Evolutionary conservation across 1,139 yeast genomes (phyloP).

Genomic region (Tardiomyces blankii): DNA sequence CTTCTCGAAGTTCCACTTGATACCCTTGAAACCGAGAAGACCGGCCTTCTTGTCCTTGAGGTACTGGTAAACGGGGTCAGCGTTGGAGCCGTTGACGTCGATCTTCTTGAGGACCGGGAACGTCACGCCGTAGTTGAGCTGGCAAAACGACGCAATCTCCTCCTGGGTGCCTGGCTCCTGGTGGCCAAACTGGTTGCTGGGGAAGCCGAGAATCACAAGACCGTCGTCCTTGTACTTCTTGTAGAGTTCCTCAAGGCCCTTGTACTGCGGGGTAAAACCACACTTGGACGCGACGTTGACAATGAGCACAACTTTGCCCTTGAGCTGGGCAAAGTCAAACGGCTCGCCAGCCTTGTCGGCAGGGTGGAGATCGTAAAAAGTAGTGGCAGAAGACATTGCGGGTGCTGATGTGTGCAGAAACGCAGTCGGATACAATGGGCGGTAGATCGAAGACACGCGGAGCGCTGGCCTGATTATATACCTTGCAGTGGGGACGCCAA

Average conservation of each 20-base stretch:
- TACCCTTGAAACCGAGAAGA: slow-evolving; percentile 61
- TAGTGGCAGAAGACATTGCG: slow-evolving; percentile 11
- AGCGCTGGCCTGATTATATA: too few species aligned
- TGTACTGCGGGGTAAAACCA: slow-evolving; percentile 50
- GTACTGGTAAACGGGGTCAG: slow-evolving; percentile 71
- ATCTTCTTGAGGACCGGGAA: slow-evolving; percentile 84
- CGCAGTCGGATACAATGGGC: too few species aligned
- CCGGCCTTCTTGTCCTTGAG: slow-evolving; percentile 60
- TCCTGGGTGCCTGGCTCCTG: slow-evolving; percentile 76
- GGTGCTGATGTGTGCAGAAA: neutral
- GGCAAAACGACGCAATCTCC: slow-evolving; percentile 55
- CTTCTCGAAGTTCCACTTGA: slow-evolving; percentile 95
- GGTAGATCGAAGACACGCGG: too few species aligned
- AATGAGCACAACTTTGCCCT: slow-evolving; percentile 83
- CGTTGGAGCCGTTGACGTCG: slow-evolving; percentile 76
- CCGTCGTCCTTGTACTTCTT: slow-evolving; percentile 68
- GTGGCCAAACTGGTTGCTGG: slow-evolving; percentile 80
- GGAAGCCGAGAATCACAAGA: slow-evolving; percentile 79
- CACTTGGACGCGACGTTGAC: slow-evolving; percentile 90
- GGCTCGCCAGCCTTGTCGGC: slow-evolving; percentile 48
- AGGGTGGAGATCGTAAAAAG: slow-evolving; percentile 49
- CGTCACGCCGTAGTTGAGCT: slow-evolving; percentile 62
- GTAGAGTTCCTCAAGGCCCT: slow-evolving; percentile 73
- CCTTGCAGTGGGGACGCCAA: too few species aligned
- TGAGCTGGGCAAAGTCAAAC: slow-evolving; percentile 54